phyloP scores from a whole-genome alignment of 805 yeast species.

The Saturnispora dispora region DNA sequence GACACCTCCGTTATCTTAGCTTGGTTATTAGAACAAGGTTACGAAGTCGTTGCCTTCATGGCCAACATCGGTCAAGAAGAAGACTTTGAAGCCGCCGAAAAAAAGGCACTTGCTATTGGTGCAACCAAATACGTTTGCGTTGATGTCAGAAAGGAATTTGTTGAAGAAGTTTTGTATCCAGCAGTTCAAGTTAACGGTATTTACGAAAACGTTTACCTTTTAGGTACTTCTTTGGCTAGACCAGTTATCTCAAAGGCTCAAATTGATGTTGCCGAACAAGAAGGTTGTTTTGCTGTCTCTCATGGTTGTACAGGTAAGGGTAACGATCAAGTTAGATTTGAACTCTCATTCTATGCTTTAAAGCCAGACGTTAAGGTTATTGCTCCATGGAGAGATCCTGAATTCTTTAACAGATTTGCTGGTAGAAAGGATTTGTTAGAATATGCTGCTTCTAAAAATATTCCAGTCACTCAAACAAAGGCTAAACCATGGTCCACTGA shows the following conservation, averaged over 20 bases:
- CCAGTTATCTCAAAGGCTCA: constrained; percentile 99
- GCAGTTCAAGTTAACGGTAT: constrained; percentile 97
- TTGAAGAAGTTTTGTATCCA: constrained; percentile 86
- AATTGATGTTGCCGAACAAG: constrained; percentile 91
- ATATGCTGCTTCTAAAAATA: constrained; percentile 84
- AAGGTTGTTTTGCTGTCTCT: constrained; percentile 96
- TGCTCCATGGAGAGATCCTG: constrained; percentile 99
- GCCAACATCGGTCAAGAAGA: constrained; percentile 99
- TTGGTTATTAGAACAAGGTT: constrained; percentile 96
- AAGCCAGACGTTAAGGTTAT: constrained; percentile 95
- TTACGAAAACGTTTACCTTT: constrained; percentile 91
- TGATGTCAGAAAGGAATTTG: constrained; percentile 93
- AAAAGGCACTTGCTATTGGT: constrained; percentile 93
- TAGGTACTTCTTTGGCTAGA: constrained; percentile 97
- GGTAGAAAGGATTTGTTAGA: constrained; percentile 96
- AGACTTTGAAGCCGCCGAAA: constrained; percentile 95
- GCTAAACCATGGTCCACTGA: constrained; percentile 99
- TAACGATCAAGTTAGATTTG: constrained; percentile 98
- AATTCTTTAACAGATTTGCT: constrained; percentile 87
- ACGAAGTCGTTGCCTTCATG: constrained; percentile 96
- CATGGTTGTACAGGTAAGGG: constrained; percentile 99
- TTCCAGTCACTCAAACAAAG: constrained; percentile 94
- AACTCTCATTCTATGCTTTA: constrained; percentile 91
- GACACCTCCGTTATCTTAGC: constrained; percentile 97
- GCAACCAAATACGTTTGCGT: constrained; percentile 91